Conservation (phyloP, 2,329 filamentous ascomycete species). For the Epichloe sibirici region DNA sequence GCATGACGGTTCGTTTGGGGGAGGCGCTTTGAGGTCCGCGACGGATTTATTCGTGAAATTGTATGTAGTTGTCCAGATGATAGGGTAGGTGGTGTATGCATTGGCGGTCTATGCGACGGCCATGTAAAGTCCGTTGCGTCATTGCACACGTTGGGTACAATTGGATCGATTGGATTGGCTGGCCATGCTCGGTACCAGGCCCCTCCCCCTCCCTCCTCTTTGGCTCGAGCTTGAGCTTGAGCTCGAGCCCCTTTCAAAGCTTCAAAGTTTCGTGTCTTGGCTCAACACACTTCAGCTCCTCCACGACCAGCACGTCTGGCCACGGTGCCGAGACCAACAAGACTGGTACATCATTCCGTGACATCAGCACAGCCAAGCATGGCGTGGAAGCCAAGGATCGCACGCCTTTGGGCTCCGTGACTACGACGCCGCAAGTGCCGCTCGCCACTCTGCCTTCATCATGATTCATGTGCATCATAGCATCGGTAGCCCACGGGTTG, state of each 20-base stretch:
- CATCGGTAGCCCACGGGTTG: background rate
- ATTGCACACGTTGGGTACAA: background rate
- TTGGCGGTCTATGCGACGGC: too few species aligned
- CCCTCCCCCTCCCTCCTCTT: background rate
- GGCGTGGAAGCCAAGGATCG: background rate
- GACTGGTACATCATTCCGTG: background rate
- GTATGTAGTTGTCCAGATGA: background rate
- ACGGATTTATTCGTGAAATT: background rate
- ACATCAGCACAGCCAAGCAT: background rate
- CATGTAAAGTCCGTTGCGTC: slow-evolving; percentile 1
- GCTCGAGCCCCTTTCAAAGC: background rate
- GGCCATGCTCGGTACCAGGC: too few species aligned
- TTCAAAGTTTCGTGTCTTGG: background rate
- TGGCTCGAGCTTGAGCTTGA: background rate
- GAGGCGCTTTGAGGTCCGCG: background rate
- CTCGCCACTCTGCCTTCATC: slow-evolving; percentile 23
- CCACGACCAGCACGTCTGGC: too few species aligned
- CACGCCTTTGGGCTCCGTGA: slow-evolving; percentile 17
- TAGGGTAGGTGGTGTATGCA: too few species aligned
- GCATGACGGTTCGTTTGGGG: background rate
- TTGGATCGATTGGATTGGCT: too few species aligned
- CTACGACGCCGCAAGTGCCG: slow-evolving; percentile 19
- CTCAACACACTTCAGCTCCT: background rate
- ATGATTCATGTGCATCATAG: background rate
- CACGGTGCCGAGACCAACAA: too few species aligned